Base-by-base conservation (phyloP, 2,329 filamentous ascomycete species). In the Talaromyces sp. region DNA sequence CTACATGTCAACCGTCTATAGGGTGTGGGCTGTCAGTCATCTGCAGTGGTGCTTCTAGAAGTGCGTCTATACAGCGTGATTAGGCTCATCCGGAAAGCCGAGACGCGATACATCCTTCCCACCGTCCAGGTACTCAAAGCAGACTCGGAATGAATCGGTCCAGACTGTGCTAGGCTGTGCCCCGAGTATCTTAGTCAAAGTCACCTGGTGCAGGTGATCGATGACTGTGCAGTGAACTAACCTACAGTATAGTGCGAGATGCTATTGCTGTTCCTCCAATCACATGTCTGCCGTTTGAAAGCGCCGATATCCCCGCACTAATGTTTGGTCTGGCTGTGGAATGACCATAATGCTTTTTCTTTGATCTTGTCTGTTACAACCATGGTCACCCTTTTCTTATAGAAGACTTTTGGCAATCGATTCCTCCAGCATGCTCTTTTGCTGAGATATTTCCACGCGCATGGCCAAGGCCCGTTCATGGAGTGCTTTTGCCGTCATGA, bases 201-300 rank as follows among this genome's bases (percentile, higher is more conserved):
- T 31, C 25, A 53, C 25, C 49, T 53, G 49, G 49, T 53, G 49
- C 49, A 53, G 49, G 49, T 53, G 25, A 53, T 31, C 25, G 49
- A 51, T 51, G 47, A 51, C 47, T 34, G 51, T 54, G 29, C 51
- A 54, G 29, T 13, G 27, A 36, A n/a, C n/a, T n/a, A n/a, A n/a
- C n/a, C 51, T 54, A 31, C 15, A 6, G 15, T 36, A 56, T 56
- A 56, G 29, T 56, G 53, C 36, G 53, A 31, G 53, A 56, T 56
- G 53, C n/a, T 40, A 51, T 51, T 49, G 47, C 29, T 31, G 34
- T 25, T 25, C 34, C 17, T 53, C 61, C 61, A 63, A 63, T 63
- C 61, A 63, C 27, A 56, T 31, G 51, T 43, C 51, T 40, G 36
- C 22, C 27, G 43, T 58, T 58, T 11, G 25, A 43, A 47, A 63